A percentile compares a stretch with the other conserved stretches of the same genome.
Conservation (phyloP, 257 asterid species). For the Parsonsia alboflavescens region DNA sequence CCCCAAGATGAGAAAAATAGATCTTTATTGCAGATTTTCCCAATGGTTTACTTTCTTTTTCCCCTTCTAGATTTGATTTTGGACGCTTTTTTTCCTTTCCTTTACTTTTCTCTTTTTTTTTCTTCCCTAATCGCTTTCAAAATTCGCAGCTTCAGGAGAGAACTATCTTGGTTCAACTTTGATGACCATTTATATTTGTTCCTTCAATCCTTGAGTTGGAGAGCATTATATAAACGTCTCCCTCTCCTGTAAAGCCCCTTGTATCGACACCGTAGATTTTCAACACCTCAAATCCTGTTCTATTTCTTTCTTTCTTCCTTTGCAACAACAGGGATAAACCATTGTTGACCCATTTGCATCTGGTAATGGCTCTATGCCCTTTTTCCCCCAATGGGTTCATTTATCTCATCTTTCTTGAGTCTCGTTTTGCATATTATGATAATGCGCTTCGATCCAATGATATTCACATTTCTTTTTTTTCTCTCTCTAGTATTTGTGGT, state of each 20-base stretch:
- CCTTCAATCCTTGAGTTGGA: background rate
- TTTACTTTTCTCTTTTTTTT: no score
- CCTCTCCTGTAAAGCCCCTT: background rate
- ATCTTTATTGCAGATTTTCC: background rate
- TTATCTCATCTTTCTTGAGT: background rate
- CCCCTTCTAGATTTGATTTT: background rate
- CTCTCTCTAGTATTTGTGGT: background rate
- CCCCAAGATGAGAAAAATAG: background rate
- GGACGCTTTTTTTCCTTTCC: no score
- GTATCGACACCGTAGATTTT: background rate
- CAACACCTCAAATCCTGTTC: background rate
- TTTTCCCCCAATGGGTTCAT: background rate
- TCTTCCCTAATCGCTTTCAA: background rate
- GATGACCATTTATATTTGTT: background rate
- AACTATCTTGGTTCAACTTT: background rate
- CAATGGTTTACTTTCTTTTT: background rate
- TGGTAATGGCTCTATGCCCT: conserved; percentile 15
- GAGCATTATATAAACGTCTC: background rate
- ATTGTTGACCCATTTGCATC: conserved; percentile 5
- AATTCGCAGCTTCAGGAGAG: background rate
- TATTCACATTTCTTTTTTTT: background rate
- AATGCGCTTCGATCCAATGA: background rate
- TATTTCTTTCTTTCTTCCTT: background rate
- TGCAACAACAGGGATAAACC: background rate
- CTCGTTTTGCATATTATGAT: background rate